Evolutionary conservation across 352 stramenopile species (phyloP).

Genomic region (Peronospora farinosa): DNA sequence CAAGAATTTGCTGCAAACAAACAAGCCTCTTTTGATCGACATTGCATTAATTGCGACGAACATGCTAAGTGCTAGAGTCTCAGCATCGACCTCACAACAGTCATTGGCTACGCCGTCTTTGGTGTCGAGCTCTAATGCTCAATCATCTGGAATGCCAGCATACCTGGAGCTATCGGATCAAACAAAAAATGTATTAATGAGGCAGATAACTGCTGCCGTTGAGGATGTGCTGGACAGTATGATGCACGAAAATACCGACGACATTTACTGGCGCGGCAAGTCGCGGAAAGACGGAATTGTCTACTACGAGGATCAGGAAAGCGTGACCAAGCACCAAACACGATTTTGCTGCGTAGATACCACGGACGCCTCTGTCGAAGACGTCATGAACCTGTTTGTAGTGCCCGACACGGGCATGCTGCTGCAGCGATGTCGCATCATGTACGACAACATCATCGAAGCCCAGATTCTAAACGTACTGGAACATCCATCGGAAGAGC

Average conservation of each 20-base stretch:
- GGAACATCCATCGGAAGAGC: conserved; percentile 27
- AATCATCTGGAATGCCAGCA: conserved; percentile 9
- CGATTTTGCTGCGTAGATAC: conserved; percentile 36
- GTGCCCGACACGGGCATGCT: conserved; percentile 35
- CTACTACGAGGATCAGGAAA: conserved; percentile 36
- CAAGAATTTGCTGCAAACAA: too few species aligned
- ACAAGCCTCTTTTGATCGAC: too few species aligned
- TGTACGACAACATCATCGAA: conserved; percentile 43
- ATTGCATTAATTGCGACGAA: too few species aligned
- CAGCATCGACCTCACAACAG: neutral
- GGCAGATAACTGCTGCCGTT: conserved; percentile 29
- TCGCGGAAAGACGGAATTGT: conserved; percentile 34
- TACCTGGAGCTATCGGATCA: conserved; percentile 20
- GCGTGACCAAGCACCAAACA: conserved; percentile 29
- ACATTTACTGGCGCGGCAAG: conserved; percentile 24
- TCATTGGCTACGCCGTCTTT: conserved; percentile 13
- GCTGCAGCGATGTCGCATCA: conserved; percentile 30
- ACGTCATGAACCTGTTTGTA: conserved; percentile 34
- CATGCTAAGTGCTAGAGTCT: neutral
- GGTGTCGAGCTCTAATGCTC: conserved; percentile 16
- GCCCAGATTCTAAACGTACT: conserved; percentile 32
- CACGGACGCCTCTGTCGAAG: conserved; percentile 28
- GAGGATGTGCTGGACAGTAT: conserved; percentile 39
- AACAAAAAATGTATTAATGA: conserved; percentile 20
- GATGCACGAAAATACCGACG: conserved; percentile 29